These are phyloP conservation scores for Mucor circinelloides DNA, from an alignment of 371 early-diverging fungal species.

Conservation along the genomic window DNA sequence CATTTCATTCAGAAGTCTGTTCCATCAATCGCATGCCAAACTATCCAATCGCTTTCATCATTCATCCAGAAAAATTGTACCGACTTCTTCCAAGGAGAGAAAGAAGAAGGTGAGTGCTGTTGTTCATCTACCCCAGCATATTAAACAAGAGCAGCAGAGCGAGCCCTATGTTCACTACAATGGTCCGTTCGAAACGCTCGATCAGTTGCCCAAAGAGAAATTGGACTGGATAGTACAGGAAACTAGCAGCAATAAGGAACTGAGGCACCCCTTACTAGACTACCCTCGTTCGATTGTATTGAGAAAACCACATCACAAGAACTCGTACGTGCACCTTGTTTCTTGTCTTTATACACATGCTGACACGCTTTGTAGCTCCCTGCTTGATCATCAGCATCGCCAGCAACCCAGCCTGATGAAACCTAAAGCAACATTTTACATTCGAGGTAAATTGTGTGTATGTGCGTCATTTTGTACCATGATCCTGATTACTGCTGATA, in stretches of 20 bases:
- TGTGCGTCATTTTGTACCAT: neutral
- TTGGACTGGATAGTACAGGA: slow-evolving; percentile 38
- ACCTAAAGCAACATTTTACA: slow-evolving; percentile 42
- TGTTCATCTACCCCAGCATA: neutral
- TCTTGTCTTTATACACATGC: neutral
- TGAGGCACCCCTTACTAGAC: slow-evolving; percentile 26
- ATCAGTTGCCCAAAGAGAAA: slow-evolving; percentile 44
- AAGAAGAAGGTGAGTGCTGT: neutral
- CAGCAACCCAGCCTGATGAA: neutral
- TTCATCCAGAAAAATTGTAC: slow-evolving; percentile 5
- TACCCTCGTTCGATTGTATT: slow-evolving; percentile 38
- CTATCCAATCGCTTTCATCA: neutral
- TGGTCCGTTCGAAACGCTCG: slow-evolving; percentile 42
- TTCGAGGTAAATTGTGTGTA: slow-evolving; percentile 31
- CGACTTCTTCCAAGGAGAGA: neutral
- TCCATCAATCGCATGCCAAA: neutral
- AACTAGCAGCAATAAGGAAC: slow-evolving; percentile 17
- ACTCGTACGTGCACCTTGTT: slow-evolving; percentile 5
- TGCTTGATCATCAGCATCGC: neutral
- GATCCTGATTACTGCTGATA: slow-evolving; percentile 8
- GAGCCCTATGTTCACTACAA: slow-evolving; percentile 48
- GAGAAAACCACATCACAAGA: slow-evolving; percentile 32
- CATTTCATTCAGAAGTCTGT: slow-evolving; percentile 1
- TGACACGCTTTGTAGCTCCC: neutral
- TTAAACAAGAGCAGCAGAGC: slow-evolving; percentile 5